These are phyloP conservation scores for Pochonia chlamydosporia DNA, from an alignment of 2,329 filamentous ascomycete genomes.

Conservation along the genomic window DNA sequence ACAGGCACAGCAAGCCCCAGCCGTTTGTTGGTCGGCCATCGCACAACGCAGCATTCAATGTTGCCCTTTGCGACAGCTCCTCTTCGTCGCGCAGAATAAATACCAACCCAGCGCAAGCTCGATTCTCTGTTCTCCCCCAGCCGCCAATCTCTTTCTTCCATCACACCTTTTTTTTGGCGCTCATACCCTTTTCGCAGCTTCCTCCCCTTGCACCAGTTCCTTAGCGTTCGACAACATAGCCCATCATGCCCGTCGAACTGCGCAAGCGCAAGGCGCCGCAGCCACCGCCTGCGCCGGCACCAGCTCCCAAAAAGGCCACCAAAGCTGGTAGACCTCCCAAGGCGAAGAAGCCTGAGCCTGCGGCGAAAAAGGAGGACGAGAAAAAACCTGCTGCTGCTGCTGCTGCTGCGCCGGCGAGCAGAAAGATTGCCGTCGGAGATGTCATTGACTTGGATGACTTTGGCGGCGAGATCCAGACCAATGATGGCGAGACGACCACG, in stretches of 20 bases:
- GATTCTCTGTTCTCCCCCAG: not conserved
- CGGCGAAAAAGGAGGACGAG: constrained; percentile 15
- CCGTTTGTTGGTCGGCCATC: too few relatives aligned
- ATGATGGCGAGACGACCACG: constrained; percentile 75
- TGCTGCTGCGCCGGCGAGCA: constrained; percentile 19
- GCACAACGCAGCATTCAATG: too few relatives aligned
- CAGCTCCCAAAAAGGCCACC: constrained; percentile 35
- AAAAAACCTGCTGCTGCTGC: constrained; percentile 3
- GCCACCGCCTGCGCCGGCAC: constrained; percentile 38
- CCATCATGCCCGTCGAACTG: constrained; percentile 51
- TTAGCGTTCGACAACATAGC: not conserved
- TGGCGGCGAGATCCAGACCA: constrained; percentile 71
- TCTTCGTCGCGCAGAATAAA: not conserved
- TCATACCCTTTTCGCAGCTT: not conserved
- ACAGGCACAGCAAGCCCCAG: too few relatives aligned
- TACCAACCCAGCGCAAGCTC: not conserved
- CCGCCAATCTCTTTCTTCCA: not conserved
- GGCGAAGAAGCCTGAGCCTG: constrained; percentile 22
- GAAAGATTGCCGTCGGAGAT: constrained; percentile 48
- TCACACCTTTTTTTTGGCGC: not conserved
- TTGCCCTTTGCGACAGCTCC: not conserved
- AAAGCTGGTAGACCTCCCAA: constrained; percentile 34
- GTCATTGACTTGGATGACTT: constrained; percentile 53
- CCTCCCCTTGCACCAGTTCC: not conserved
- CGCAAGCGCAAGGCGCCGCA: constrained; percentile 56